A percentile compares a stretch with the other conserved stretches of the same genome.
Conservation (phyloP, 176 grass and related monocot genomes). For the Carex kokanica region DNA sequence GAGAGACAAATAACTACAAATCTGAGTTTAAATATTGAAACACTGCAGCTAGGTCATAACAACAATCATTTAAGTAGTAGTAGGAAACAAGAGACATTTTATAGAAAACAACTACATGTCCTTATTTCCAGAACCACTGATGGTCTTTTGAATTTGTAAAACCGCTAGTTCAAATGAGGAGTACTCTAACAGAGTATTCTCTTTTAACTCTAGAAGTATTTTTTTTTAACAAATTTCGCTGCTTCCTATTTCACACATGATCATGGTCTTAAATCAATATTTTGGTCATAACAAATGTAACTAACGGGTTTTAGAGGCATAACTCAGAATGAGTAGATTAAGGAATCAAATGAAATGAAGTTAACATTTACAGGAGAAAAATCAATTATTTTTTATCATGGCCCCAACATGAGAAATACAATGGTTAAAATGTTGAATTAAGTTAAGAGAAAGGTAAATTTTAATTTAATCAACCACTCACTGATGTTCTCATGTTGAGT, state of each 20-base stretch:
- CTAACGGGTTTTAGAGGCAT: neutral
- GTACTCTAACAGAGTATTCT: neutral
- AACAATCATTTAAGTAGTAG: neutral
- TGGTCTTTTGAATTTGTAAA: neutral
- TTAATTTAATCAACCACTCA: neutral
- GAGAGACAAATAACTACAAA: neutral
- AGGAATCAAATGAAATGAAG: neutral
- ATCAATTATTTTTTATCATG: neutral
- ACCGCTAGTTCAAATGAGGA: neutral
- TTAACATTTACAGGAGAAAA: neutral
- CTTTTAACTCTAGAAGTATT: neutral
- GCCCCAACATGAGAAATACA: neutral
- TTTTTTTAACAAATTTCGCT: neutral
- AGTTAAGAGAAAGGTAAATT: neutral
- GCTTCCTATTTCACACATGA: neutral
- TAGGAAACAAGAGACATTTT: neutral
- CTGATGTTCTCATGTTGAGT: neutral
- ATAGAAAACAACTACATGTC: neutral
- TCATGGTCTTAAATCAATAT: neutral
- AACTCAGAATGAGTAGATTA: neutral
- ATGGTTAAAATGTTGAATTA: neutral
- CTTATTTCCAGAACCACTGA: neutral
- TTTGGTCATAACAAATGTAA: neutral
- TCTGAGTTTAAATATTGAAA: constrained; percentile 14
- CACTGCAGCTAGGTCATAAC: neutral